Percentiles rank a stretch among this genome's conserved stretches.
Evolutionary conservation across 306 rosid genomes (phyloP).

Genomic region (Acacia acuminata): DNA sequence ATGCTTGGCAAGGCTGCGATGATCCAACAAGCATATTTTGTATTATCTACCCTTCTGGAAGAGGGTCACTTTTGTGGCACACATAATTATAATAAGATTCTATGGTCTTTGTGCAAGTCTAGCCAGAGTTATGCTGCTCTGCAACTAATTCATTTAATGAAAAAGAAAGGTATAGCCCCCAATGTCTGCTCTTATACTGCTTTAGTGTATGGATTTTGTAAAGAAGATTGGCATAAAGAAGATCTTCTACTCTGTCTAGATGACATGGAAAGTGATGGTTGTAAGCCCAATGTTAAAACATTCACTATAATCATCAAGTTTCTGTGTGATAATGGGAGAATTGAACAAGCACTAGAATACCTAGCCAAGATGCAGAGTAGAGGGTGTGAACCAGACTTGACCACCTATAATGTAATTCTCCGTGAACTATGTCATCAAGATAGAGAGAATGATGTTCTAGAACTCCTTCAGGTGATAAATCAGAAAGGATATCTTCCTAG

Average conservation of each 20-base stretch:
- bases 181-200: conserved; percentile 52
- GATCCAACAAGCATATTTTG: conserved; percentile 32
- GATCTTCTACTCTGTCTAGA: conserved; percentile 38
- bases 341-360: conserved; percentile 38
- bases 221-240: conserved; percentile 36
- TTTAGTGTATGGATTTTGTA: conserved; percentile 47
- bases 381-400: conserved; percentile 50
- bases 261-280: conserved; percentile 46
- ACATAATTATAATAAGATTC: conserved; percentile 39
- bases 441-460: conserved; percentile 30
- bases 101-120: conserved; percentile 50
- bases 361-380: conserved; percentile 41
- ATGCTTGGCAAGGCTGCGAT: conserved; percentile 40
- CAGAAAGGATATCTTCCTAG: conserved; percentile 44
- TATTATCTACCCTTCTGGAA: conserved; percentile 21
- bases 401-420: conserved; percentile 47
- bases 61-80: conserved; percentile 28
- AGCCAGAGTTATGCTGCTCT: conserved; percentile 41
- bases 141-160: conserved; percentile 41
- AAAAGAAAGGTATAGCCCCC: conserved; percentile 42
- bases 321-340: conserved; percentile 45
- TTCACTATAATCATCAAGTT: conserved; percentile 49
- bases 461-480: conserved; percentile 34
- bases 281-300: conserved; percentile 44
- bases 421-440: conserved; percentile 50